A percentile compares a stretch with the other conserved stretches of the same genome.
Conservation (phyloP, 2,329 filamentous ascomycete genomes). For the Lachnellula subtilissima region DNA sequence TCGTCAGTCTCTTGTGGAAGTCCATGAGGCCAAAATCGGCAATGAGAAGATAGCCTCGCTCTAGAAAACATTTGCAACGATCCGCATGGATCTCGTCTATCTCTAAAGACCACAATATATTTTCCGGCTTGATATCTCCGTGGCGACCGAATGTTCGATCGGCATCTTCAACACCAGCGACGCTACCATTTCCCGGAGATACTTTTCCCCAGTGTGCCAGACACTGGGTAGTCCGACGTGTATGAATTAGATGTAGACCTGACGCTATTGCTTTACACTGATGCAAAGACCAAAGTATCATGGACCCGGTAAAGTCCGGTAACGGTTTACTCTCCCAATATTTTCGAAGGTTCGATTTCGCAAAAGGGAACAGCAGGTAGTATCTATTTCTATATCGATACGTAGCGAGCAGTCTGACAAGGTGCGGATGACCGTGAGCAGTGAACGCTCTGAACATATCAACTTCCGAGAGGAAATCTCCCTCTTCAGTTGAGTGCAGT, state of each 20-base stretch:
- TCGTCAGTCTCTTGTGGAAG: constrained; percentile 28
- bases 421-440: constrained; percentile 12
- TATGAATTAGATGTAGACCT: constrained; percentile 22
- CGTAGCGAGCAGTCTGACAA: constrained; percentile 27
- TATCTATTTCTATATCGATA: constrained; percentile 14
- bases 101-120: constrained; percentile 32
- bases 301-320: constrained; percentile 1
- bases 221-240: constrained; percentile 6
- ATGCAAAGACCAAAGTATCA: constrained; percentile 20
- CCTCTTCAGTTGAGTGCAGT: constrained; percentile 1
- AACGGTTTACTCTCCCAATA: constrained; percentile 20
- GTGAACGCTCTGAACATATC: constrained; percentile 5
- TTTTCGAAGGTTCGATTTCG: constrained; percentile 20
- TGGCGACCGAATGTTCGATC: constrained; percentile 30
- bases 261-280: constrained; percentile 23
- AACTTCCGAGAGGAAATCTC: constrained; percentile 6
- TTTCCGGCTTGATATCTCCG: constrained; percentile 37
- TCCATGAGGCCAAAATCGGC: constrained; percentile 33
- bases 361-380: constrained; percentile 28
- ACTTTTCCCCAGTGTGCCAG: too few relatives aligned
- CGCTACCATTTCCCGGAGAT: background rate
- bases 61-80: background rate
- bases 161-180: background rate
- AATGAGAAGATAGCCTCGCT: constrained; percentile 26
- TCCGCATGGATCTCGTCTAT: background rate